Conservation (phyloP, 768 basidiomycete species). For the Tylopilus sp. region DNA sequence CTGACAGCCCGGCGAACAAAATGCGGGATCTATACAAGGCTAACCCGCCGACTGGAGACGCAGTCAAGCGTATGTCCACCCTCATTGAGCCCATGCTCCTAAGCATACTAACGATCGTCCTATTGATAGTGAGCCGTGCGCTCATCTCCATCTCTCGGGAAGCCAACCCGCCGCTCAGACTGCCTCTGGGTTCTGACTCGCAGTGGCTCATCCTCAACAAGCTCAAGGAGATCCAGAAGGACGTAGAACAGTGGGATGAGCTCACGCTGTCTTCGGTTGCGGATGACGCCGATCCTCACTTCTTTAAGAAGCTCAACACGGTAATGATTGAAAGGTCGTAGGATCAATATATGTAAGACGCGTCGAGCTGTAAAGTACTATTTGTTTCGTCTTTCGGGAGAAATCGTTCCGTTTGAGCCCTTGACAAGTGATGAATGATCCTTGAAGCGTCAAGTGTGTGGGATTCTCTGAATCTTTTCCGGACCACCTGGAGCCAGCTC, state of each 20-base stretch:
- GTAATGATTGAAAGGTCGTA: not conserved
- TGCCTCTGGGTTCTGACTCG: conserved; percentile 20
- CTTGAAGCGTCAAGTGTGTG: too few species aligned
- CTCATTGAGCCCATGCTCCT: not conserved
- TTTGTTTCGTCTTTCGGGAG: too few species aligned
- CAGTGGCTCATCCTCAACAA: conserved; percentile 16
- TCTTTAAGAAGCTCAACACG: conserved; percentile 5
- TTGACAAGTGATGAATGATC: too few species aligned
- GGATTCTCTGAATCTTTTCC: too few species aligned
- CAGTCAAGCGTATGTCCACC: conserved; percentile 11
- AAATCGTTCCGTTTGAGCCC: too few species aligned
- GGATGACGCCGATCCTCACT: conserved; percentile 17
- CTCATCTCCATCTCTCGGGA: conserved; percentile 17
- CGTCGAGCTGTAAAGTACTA: too few species aligned
- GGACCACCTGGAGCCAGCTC: too few species aligned
- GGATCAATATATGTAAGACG: not conserved
- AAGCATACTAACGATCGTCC: not conserved
- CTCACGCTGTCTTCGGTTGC: conserved; percentile 18
- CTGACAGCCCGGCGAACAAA: conserved; percentile 15
- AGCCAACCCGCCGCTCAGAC: conserved; percentile 18
- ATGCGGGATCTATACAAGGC: conserved; percentile 9
- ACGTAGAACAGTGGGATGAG: conserved; percentile 11
- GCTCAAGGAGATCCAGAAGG: conserved; percentile 15
- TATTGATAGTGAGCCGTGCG: conserved; percentile 11
- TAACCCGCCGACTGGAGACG: not conserved